phyloP scores from a whole-genome alignment of 805 yeast species.

The Yarrowia yakushimensis region DNA sequence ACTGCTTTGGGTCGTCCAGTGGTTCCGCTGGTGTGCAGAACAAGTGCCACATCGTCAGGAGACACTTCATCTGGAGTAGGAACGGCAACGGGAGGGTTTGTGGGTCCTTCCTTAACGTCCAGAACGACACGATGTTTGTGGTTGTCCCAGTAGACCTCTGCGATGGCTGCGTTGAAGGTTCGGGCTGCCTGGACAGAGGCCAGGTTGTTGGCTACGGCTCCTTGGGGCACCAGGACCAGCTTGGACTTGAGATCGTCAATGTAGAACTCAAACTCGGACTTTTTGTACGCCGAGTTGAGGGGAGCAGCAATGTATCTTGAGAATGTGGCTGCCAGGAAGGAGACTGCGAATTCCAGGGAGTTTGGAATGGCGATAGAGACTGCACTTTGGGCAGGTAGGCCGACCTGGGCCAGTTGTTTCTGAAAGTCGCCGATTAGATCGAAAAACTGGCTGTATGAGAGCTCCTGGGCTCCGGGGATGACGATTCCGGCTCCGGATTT shows the following conservation, averaged over 20 bases:
- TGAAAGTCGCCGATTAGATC: constrained; percentile 49
- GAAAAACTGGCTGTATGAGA: constrained; percentile 47
- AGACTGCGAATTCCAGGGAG: constrained; percentile 53
- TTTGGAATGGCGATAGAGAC: constrained; percentile 63
- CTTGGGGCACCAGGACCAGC: constrained; percentile 56
- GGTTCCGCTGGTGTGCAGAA: constrained; percentile 71
- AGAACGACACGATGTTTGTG: constrained; percentile 43
- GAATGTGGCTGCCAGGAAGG: constrained; percentile 56
- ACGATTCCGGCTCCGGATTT: constrained; percentile 34
- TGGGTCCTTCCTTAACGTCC: constrained; percentile 27
- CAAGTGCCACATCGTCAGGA: constrained; percentile 57
- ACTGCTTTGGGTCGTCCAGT: constrained; percentile 76
- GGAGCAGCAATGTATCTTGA: constrained; percentile 64
- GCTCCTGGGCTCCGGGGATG: constrained; percentile 48
- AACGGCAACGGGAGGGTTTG: neutral
- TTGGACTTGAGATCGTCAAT: constrained; percentile 56
- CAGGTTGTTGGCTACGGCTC: constrained; percentile 41
- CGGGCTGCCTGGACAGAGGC: constrained; percentile 52
- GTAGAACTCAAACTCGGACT: constrained; percentile 61
- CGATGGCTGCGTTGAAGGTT: constrained; percentile 47
- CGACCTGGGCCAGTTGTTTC: constrained; percentile 38
- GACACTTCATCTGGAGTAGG: constrained; percentile 33
- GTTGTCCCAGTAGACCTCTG: constrained; percentile 50
- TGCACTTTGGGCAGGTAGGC: constrained; percentile 45
- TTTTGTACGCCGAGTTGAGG: constrained; percentile 59